Evolutionary conservation across 495 filamentous ascomycete genomes (phyloP), one percentile per base, ranked within the genome.

Genomic region (Aspergillus indologenus): DNA sequence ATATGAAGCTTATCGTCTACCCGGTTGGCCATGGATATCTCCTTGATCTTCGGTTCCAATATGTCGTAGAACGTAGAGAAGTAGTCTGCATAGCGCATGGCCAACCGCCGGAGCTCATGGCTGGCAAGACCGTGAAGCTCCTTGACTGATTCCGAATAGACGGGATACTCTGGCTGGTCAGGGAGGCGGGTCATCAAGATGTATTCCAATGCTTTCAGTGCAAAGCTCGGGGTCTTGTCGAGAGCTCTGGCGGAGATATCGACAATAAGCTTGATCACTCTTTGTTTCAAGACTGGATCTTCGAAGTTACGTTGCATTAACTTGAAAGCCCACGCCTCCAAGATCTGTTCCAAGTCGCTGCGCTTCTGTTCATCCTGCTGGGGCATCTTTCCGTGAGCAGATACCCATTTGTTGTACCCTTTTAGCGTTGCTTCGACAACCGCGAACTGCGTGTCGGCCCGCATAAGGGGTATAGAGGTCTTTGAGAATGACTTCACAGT

Each of bases 341-440:
- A 78, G 34, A 83, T 82, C 19, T 76, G 78, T 65, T 89, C 85
- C 53, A 96, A 76, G 14, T 80, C 65, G 11, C 75, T 80, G 24
- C 84, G 75, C 61, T 86, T 79, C 59, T 87, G 81, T 45, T 87
- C 81, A 68, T 87, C 84, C 68, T 81, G 71, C 47, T 84, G 78
- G 4, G 75, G 84, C 61, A 80, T 77, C 62, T 69, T 79, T 14
- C 76, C 79, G 52, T 82, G 75, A 12, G 71, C 64, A 12, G 79
- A 71, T 45, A 88, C 75, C 92, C 92, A 97, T 70, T 87, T 90
- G 54, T 86, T 82, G 63, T 89, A 96, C 7, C 94, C 94, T 68
- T 91, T 96, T 45, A 98, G 72, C 6, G 90, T 89, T n/a, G 92
- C 88, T 71, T 96, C 90, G 0, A 97, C 86, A 5, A 97, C 89